A percentile compares a stretch with the other conserved stretches of the same genome.
Evolutionary conservation across 768 basidiomycete genomes (phyloP).

Genomic region (Asterophora parasitica): DNA sequence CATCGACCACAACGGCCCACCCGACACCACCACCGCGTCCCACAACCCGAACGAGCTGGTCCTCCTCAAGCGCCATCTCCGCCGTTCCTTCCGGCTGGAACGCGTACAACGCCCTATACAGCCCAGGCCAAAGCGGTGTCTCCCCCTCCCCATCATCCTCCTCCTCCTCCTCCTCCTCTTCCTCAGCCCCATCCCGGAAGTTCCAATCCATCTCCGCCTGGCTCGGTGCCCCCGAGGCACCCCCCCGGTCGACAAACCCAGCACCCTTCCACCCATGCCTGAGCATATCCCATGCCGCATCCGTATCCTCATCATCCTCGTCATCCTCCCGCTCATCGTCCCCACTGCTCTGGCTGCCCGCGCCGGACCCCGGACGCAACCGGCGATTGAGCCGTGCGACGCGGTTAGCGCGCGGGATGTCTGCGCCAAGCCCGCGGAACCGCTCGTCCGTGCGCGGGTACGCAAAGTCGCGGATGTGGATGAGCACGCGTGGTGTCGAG

Average conservation of each 20-base stretch:
- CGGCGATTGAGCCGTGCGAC: slow-evolving; percentile 28
- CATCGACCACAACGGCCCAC: slow-evolving; percentile 68
- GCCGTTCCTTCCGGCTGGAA: slow-evolving; percentile 79
- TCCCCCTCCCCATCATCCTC: slow-evolving; percentile 36
- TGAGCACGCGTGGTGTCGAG: slow-evolving; percentile 12
- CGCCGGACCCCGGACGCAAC: slow-evolving; percentile 16
- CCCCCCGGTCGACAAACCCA: slow-evolving; percentile 24
- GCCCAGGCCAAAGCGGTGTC: slow-evolving; percentile 55
- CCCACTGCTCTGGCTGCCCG: slow-evolving; percentile 15
- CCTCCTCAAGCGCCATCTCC: slow-evolving; percentile 79
- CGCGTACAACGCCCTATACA: slow-evolving; percentile 73
- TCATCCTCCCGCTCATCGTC: slow-evolving; percentile 6
- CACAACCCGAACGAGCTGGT: slow-evolving; percentile 67
- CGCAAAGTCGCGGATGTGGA: slow-evolving; percentile 42
- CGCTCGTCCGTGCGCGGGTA: slow-evolving; percentile 32
- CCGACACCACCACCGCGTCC: slow-evolving; percentile 76
- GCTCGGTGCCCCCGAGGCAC: slow-evolving; percentile 34
- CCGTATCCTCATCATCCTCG: slow-evolving; percentile 18
- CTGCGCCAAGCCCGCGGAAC: slow-evolving; percentile 33
- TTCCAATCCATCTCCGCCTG: slow-evolving; percentile 44
- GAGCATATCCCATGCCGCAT: slow-evolving; percentile 24
- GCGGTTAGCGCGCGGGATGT: slow-evolving; percentile 36
- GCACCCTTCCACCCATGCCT: slow-evolving; percentile 24
- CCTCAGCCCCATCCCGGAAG: slow-evolving; percentile 33
- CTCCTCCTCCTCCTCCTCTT: slow-evolving; percentile 22